Conservation (phyloP, 1,284 basidiomycete species). For the Ustilago lituana region DNA sequence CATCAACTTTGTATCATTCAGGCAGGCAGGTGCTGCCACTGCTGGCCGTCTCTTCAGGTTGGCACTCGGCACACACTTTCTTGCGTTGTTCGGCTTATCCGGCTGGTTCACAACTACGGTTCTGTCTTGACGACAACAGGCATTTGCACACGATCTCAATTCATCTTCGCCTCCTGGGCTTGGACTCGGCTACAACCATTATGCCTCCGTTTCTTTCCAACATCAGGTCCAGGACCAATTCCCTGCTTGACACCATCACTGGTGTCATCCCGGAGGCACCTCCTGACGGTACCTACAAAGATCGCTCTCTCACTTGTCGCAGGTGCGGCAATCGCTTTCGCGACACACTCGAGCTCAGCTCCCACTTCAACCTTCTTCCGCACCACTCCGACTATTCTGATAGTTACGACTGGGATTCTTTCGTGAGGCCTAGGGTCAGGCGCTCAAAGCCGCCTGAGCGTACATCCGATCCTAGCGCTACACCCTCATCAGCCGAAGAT, state of each 20-base stretch:
- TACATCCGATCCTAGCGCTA: neutral
- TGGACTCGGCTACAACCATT: neutral
- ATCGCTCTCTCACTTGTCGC: constrained; percentile 30
- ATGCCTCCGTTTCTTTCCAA: constrained; percentile 29
- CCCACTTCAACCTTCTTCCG: constrained; percentile 36
- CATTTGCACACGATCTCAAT: neutral
- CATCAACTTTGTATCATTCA: too few relatives aligned
- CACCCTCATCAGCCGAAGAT: neutral
- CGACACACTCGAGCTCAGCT: constrained; percentile 30
- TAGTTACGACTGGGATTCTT: constrained; percentile 29
- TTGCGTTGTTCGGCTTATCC: too few relatives aligned
- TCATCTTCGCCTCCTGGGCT: neutral
- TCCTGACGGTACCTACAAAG: constrained; percentile 20
- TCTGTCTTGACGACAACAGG: too few relatives aligned
- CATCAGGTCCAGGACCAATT: constrained; percentile 38
- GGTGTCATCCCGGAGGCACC: constrained; percentile 33
- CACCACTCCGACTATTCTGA: constrained; percentile 39
- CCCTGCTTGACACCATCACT: constrained; percentile 41
- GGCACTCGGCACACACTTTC: too few relatives aligned
- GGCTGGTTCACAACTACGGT: too few relatives aligned
- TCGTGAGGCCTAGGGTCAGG: constrained; percentile 22
- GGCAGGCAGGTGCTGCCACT: too few relatives aligned
- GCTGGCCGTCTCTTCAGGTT: too few relatives aligned
- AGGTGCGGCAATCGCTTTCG: constrained; percentile 38
- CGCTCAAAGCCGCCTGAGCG: constrained; percentile 3